phyloP scores from a whole-genome alignment of 208 protist species.

The Wallacemonas rigidus region DNA sequence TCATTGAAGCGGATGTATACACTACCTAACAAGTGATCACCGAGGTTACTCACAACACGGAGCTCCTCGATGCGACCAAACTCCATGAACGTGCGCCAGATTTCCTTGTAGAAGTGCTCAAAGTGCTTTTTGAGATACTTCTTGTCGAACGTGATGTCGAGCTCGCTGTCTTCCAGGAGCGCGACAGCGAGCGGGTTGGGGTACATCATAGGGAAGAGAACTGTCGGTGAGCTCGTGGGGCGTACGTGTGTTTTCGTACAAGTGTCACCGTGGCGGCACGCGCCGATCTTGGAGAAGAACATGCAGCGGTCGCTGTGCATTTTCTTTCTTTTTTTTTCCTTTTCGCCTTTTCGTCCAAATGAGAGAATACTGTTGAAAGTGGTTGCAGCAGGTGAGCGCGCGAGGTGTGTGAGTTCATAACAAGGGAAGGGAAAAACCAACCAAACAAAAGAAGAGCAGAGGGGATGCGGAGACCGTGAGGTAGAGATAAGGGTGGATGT shows the following conservation, averaged over 20 bases:
- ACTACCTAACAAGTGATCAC: constrained; percentile 97
- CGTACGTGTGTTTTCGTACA: constrained; percentile 96
- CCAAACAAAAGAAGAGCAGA: no score
- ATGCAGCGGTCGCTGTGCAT: constrained; percentile 63
- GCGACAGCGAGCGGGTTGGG: constrained; percentile 84
- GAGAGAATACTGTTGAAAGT: background rate
- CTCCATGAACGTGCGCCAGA: constrained; percentile 94
- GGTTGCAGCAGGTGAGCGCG: background rate
- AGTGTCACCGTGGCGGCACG: constrained; percentile 97
- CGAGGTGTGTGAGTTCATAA: background rate
- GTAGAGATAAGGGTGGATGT: no score
- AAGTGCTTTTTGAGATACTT: constrained; percentile 94
- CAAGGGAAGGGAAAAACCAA: no score
- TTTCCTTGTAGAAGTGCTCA: constrained; percentile 97
- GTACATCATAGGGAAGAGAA: constrained; percentile 97
- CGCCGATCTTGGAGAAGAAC: constrained; percentile 98
- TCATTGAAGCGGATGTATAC: constrained; percentile 97
- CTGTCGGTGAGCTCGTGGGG: constrained; percentile 93
- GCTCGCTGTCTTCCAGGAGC: constrained; percentile 65
- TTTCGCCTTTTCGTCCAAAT: no score
- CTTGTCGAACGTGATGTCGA: constrained; percentile 66
- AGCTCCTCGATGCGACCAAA: constrained; percentile 95
- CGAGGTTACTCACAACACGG: constrained; percentile 95
- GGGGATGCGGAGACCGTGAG: no score
- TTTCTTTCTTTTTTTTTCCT: no score